Evolutionary conservation across 2,329 filamentous ascomycete genomes (phyloP).

Genomic region (Diplodia mutila): DNA sequence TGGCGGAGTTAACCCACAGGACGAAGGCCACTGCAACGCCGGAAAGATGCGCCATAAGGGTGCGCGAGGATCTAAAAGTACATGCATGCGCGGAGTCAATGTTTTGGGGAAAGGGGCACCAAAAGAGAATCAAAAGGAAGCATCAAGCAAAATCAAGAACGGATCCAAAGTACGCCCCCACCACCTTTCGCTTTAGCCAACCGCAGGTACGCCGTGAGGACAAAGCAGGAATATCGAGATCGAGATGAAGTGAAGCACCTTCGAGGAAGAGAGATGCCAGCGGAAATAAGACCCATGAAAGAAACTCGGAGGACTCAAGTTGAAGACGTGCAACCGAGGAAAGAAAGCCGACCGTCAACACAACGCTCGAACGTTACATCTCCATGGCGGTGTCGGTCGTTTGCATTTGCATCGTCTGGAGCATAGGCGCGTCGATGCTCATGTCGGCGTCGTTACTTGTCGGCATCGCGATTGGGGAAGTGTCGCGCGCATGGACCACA

Average conservation of each 20-base stretch:
- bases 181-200: slow-evolving; percentile 15
- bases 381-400: slow-evolving; percentile 22
- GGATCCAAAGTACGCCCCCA: slow-evolving; percentile 19
- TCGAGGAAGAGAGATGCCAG: slow-evolving; percentile 9
- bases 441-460: slow-evolving; percentile 22
- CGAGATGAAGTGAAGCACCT: slow-evolving; percentile 17
- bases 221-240: slow-evolving; percentile 23
- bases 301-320: slow-evolving; percentile 11
- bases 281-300: slow-evolving; percentile 1
- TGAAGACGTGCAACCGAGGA: slow-evolving; percentile 1
- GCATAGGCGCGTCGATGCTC: slow-evolving; percentile 23
- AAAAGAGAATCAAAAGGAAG: slow-evolving; percentile 13
- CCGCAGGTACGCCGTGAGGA: slow-evolving; percentile 18
- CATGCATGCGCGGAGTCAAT: slow-evolving; percentile 26
- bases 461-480: slow-evolving; percentile 13
- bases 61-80: slow-evolving; percentile 23
- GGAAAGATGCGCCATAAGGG: slow-evolving; percentile 10
- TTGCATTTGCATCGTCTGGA: slow-evolving; percentile 7
- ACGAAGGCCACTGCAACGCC: slow-evolving; percentile 20
- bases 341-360: not conserved
- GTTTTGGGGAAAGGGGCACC: slow-evolving; percentile 19
- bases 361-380: slow-evolving; percentile 2
- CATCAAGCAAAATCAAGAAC: slow-evolving; percentile 21
- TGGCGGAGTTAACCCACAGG: slow-evolving; percentile 11
- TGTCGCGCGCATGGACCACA: slow-evolving; percentile 22